Base-by-base conservation (phyloP, 345 rosid species). In the Salix dunnii region DNA sequence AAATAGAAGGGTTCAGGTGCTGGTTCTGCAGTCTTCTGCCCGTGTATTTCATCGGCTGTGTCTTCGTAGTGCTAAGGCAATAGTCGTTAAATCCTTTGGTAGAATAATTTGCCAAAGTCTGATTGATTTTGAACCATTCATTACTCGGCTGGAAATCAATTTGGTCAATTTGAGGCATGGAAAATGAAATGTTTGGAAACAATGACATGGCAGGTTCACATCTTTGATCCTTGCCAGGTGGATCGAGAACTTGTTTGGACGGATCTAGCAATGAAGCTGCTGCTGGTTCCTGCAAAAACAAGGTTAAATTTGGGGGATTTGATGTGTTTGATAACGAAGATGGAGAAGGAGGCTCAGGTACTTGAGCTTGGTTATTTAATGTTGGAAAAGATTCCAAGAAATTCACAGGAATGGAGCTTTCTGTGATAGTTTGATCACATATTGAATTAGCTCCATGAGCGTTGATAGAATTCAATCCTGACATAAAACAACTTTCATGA, bases 21-120 rank as follows among this genome's bases (percentile, higher is more conserved):
- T 79, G 82, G 31, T 70, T 81, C 74, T 71, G 84, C 63, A 78
- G 28, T 78, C 82, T 87, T 65, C 88, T 73, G n/a, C 83, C 87
- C 1, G 75, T 74, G 77, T 77, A 69, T 83, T 91, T 94, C 97
- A 87, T 89, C 20, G 90, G 90, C 71, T 85, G 93, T 66, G 93
- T 89, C 86, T 86, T 89, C 67, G 83, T 85, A n/a, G 89, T 73
- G 67, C 92, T 77, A 5, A 89, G 86, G 91, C 93, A 85, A 51
- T 81, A 87, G 75, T 88, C 89, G 68, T 76, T 81, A 35, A 79
- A 84, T 21, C 86, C 88, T 78, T 82, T 88, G 49, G 85, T 73
- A 0, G 84, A 77, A 77, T 80, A 74, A 76, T 43, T 77, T 20
- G 79, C 35, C 76, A 79, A 76, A 28, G 78, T 74, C 65, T 74